Base-by-base conservation (phyloP, 23 red algal genomes). In the Gracilaria gracilis region DNA sequence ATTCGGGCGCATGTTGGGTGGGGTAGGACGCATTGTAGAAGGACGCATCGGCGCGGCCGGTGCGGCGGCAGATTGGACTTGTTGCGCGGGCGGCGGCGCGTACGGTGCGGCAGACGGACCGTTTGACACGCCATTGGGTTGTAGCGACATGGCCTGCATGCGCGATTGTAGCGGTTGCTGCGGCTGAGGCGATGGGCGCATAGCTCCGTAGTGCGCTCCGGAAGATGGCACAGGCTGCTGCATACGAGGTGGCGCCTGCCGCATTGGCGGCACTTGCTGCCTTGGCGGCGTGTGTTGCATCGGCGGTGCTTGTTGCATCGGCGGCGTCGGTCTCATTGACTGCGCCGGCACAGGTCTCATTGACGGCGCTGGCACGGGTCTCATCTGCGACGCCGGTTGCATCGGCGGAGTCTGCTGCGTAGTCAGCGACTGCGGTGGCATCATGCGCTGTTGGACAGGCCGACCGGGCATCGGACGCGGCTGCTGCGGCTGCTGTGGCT, bases 1-100 rank as follows among this genome's bases (percentile, higher is more conserved):
- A 27, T 62, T 58, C 5, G 82, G 82, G n/a, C 61, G 82, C 82
- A 85, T 85, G 82, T 31, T 85, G 48, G 33, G 9, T 19, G 33
- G 21, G 27, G 39, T 50, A 33, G 65, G 66, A 24, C 40, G 81
- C 59, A 54, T 48, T 38, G 46, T 65, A 7, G 57, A n/a, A 11
- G 55, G 37, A 32, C 40, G 81, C 58, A 82, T 61, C 32, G 42
- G 35, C 24, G 55, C 15, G 24, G 57, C 27, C n/a, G 81, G 57
- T 40, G n/a, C 34, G 57, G 29, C 29, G 0, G 80, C 61, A 47
- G 80, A 0, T 20, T 49, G 51, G 14, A 19, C 31, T 11, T 61
- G 44, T 17, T 28, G 64, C 31, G 64, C 64, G 31, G 64, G 29
- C 8, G 59, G 27, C 29, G 59, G 27, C 59, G 58, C n/a, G 54